Conservation (phyloP, 148 eudicot genomes). For the Hydrangea macrophylla region DNA sequence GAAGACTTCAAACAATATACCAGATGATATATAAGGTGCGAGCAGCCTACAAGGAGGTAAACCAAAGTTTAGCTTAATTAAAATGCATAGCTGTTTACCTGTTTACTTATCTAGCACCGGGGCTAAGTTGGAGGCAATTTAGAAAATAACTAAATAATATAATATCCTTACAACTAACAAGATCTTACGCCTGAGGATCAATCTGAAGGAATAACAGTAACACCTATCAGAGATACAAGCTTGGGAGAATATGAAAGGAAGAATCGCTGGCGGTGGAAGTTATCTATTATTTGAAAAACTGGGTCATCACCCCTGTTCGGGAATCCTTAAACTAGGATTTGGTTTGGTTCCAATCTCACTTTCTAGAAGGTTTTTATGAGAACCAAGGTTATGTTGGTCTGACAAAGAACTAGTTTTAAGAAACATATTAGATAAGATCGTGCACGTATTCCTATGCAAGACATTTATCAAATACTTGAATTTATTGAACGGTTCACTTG, state of each 20-base stretch:
- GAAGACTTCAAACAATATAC: constrained; percentile 63
- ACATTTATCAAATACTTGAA: too few relatives aligned
- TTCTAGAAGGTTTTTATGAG: too few relatives aligned
- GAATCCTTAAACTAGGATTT: too few relatives aligned
- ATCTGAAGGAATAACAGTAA: not conserved
- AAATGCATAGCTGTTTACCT: not conserved
- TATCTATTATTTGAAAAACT: too few relatives aligned
- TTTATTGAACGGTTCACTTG: too few relatives aligned
- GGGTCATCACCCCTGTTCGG: not conserved
- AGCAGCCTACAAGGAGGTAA: constrained; percentile 49
- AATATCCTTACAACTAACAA: not conserved
- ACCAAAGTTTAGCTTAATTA: not conserved
- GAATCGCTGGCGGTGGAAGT: not conserved
- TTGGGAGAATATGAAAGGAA: not conserved
- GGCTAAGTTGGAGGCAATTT: not conserved
- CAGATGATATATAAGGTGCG: constrained; percentile 75
- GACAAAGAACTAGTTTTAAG: too few relatives aligned
- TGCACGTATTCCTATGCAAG: too few relatives aligned
- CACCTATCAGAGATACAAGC: not conserved
- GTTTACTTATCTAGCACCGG: not conserved
- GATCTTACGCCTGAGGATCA: not conserved
- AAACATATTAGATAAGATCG: too few relatives aligned
- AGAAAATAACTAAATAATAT: not conserved
- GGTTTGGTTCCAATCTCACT: too few relatives aligned
- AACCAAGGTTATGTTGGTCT: too few relatives aligned